Base-by-base conservation (phyloP, 306 rosid genomes). In the Dicorynia guianensis region DNA sequence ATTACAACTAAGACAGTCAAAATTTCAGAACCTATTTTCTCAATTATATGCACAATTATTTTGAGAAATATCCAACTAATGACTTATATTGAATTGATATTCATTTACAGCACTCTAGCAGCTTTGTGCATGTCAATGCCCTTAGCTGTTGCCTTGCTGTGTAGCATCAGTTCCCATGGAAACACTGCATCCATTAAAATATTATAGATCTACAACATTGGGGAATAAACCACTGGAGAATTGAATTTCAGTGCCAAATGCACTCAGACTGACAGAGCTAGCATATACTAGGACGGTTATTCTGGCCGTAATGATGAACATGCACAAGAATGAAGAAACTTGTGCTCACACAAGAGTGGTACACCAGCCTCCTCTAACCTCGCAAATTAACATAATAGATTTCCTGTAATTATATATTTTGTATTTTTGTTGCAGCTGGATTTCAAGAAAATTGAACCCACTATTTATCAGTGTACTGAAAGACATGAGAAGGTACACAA, bases 271-370 rank as follows among this genome's bases (percentile, higher is more conserved):
- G 20, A 13, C 63, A 75, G 60, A 44, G 17, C 9, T 60, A 34
- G n/a, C 33, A 8, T 46, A 11, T 44, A 56, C 18, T 48, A 5
- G 4, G 38, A 34, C 13, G 34, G 33, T 49, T 50, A 55, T 54
- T 33, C 49, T 50, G n/a, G 53, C 38, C 63, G 17, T 36, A 62
- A 34, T 46, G 47, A 59, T 59, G 59, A 18, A 43, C 53, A 75
- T 67, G 38, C 4, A 25, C 48, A 15, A 1, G 30, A 59, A 25
- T n/a, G 8, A 54, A 33, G 64, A 8, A 48, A 44, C 52, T 50
- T 69, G 55, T 50, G 54, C 20, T 13, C n/a, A 14, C 5, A 20
- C 30, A 18, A 43, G 20, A 4, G 15, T 4, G 17, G 46, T 7
- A 55, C 3, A 25, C 18, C 49, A 54, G 50, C 48, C 48, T 52